A percentile compares a stretch with the other conserved stretches of the same genome.
Evolutionary conservation across 2,329 filamentous ascomycete species (phyloP).

Genomic region (Fusarium marasasianum): DNA sequence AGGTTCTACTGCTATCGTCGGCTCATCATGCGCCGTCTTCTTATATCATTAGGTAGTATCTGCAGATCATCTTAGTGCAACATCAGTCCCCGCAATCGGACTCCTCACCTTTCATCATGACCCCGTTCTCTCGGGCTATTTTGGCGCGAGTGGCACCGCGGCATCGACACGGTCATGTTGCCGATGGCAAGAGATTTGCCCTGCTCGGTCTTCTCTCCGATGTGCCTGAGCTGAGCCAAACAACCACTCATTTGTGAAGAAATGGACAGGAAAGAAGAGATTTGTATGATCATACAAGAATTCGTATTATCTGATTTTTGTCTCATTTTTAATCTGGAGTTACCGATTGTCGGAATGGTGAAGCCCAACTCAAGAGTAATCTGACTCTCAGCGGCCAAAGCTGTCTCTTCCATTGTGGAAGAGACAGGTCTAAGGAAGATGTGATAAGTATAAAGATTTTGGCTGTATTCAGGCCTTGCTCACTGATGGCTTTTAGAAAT

Average conservation of each 20-base stretch:
- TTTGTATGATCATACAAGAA: not conserved
- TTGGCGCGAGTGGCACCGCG: conserved; percentile 19
- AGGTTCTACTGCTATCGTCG: not conserved
- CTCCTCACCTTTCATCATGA: conserved; percentile 21
- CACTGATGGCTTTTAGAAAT: too few relatives aligned
- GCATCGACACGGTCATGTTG: conserved; percentile 3
- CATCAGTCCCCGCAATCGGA: conserved; percentile 29
- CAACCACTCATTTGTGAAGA: not conserved
- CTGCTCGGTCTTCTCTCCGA: conserved; percentile 21
- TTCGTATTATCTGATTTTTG: not conserved
- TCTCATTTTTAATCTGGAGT: not conserved
- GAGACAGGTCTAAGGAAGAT: too few relatives aligned
- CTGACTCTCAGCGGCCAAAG: too few relatives aligned
- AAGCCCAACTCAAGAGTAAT: not conserved
- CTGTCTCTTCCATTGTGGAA: too few relatives aligned
- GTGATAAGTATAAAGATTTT: too few relatives aligned
- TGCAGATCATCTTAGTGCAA: not conserved
- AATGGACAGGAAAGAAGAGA: not conserved
- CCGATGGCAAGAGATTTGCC: not conserved
- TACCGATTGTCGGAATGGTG: not conserved
- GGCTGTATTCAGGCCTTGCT: too few relatives aligned
- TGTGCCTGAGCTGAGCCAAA: not conserved
- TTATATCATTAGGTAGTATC: not conserved
- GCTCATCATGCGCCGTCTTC: not conserved
- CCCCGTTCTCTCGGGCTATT: conserved; percentile 11